Evolutionary conservation across 805 yeast genomes (phyloP).

Genomic region (Cyberlindnera bimundalis): DNA sequence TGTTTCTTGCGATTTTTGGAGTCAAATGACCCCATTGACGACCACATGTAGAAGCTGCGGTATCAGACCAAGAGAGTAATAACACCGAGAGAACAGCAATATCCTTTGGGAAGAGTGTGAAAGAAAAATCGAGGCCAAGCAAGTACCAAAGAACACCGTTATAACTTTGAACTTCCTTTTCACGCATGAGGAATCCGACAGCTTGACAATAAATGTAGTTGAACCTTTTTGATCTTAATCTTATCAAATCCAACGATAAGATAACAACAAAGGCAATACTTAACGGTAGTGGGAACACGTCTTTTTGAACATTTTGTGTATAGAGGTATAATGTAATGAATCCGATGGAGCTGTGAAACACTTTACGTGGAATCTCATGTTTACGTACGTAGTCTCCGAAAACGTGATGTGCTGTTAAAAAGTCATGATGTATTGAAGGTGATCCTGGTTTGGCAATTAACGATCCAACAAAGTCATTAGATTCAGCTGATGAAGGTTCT

Average conservation of each 20-base stretch:
- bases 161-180: conserved; percentile 63
- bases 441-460: conserved; percentile 8
- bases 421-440: conserved; percentile 21
- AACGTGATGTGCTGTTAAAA: conserved; percentile 38
- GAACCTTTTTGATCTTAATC: conserved; percentile 59
- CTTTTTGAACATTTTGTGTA: conserved; percentile 52
- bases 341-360: conserved; percentile 87
- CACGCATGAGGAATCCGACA: conserved; percentile 83
- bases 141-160: conserved; percentile 91
- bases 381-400: conserved; percentile 58
- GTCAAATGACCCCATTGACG: conserved; percentile 81
- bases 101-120: conserved; percentile 72
- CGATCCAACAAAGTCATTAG: conserved; percentile 16
- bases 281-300: conserved; percentile 59
- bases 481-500: conserved; percentile 3
- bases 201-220: conserved; percentile 62
- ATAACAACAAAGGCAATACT: conserved; percentile 51
- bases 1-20: conserved; percentile 68
- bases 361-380: conserved; percentile 87
- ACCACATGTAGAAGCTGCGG: conserved; percentile 94
- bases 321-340: conserved; percentile 73
- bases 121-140: conserved; percentile 72
- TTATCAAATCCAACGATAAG: conserved; percentile 59
- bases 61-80: conserved; percentile 93
- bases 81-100: conserved; percentile 72